Conservation (phyloP, 805 yeast genomes). For the Suhomyces pyralidae region DNA sequence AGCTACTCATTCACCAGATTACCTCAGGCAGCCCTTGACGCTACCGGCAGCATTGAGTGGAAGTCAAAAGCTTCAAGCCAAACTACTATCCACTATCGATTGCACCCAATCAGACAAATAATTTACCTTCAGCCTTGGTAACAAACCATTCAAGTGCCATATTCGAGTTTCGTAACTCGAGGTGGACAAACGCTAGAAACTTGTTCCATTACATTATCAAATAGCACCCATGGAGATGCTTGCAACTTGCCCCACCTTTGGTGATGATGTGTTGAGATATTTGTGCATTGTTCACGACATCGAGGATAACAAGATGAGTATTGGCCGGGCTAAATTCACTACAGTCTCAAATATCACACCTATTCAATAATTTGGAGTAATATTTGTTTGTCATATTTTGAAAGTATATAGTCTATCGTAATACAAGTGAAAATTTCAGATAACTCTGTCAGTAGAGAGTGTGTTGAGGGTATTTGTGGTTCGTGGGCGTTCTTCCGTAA, state of each 20-base stretch:
- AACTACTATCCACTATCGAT: too few species aligned
- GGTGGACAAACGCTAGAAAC: not conserved
- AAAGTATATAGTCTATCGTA: too few species aligned
- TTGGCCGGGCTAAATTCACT: constrained; percentile 35
- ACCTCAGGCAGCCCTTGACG: not conserved
- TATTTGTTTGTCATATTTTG: not conserved
- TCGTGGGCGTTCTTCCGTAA: too few species aligned
- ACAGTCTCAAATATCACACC: not conserved
- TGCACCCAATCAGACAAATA: constrained; percentile 8
- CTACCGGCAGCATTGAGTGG: not conserved
- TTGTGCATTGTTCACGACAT: constrained; percentile 57
- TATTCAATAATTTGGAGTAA: too few species aligned
- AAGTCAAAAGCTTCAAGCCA: too few species aligned
- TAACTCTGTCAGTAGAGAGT: not conserved
- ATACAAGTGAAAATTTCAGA: not conserved
- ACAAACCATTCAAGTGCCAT: constrained; percentile 2
- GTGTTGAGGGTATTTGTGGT: too few species aligned
- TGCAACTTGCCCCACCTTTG: constrained; percentile 29
- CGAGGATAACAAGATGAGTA: constrained; percentile 39
- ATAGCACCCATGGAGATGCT: not conserved
- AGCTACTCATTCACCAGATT: not conserved
- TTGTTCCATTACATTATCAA: not conserved
- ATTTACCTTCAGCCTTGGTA: constrained; percentile 3
- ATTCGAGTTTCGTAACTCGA: constrained; percentile 1
- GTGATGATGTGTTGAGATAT: constrained; percentile 49